These are phyloP conservation scores for Chaetoceros tenuissimus DNA, from an alignment of 108 stramenopile genomes.

Conservation along the genomic window DNA sequence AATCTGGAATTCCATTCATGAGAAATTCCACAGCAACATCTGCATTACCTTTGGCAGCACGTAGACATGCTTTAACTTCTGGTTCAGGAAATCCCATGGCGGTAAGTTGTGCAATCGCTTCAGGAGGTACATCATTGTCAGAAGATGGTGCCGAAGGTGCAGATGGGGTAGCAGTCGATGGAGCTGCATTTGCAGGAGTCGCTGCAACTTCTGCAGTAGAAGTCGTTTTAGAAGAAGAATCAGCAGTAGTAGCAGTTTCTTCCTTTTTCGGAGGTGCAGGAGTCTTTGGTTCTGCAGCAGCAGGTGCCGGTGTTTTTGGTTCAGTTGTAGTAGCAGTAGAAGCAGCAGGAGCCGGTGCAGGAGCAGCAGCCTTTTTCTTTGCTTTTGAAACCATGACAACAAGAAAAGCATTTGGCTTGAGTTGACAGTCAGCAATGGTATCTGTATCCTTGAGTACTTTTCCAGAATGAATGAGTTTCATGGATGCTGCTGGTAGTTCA, in stretches of 20 bases:
- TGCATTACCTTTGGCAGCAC: slow-evolving; percentile 90
- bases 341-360: slow-evolving; percentile 29
- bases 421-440: slow-evolving; percentile 64
- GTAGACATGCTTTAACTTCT: slow-evolving; percentile 80
- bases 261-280: not conserved
- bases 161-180: slow-evolving; percentile 21
- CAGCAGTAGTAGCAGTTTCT: slow-evolving; percentile 14
- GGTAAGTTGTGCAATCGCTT: slow-evolving; percentile 65
- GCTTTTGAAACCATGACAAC: slow-evolving; percentile 96
- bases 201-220: slow-evolving; percentile 39
- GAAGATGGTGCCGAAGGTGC: slow-evolving; percentile 27
- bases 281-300: not conserved
- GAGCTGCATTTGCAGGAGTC: slow-evolving; percentile 22
- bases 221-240: slow-evolving; percentile 15
- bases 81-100: slow-evolving; percentile 82
- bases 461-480: slow-evolving; percentile 96
- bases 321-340: slow-evolving; percentile 13
- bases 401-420: slow-evolving; percentile 88
- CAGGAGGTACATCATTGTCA: slow-evolving; percentile 42
- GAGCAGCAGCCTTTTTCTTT: slow-evolving; percentile 64
- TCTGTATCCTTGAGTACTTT: slow-evolving; percentile 93
- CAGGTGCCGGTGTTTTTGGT: not conserved
- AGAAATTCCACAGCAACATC: slow-evolving; percentile 96
- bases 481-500: slow-evolving; percentile 54
- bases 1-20: slow-evolving; percentile 93